A percentile compares a stretch with the other conserved stretches of the same genome.
Conservation (phyloP, 1,284 basidiomycete species). For the Cutaneotrichosporon curvatum region DNA sequence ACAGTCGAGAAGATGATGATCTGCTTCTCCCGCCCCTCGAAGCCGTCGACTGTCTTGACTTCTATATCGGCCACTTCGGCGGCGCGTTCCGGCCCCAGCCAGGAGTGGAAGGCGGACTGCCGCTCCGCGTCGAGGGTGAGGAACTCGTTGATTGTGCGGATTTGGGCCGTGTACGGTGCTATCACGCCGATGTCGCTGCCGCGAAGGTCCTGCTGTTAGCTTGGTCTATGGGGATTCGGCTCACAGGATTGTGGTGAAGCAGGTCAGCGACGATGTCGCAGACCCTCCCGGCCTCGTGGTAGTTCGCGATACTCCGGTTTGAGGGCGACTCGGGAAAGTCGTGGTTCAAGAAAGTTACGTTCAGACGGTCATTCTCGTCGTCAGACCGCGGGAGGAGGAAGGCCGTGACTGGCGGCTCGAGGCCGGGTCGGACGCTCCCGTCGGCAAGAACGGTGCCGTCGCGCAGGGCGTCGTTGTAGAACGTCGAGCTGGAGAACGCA, state of each 20-base stretch:
- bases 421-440: slow-evolving; percentile 53
- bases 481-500: slow-evolving; percentile 72
- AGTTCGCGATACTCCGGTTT: slow-evolving; percentile 65
- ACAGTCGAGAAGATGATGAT: slow-evolving; percentile 87
- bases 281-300: slow-evolving; percentile 67
- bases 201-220: slow-evolving; percentile 51
- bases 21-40: slow-evolving; percentile 87
- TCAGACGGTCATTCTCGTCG: slow-evolving; percentile 16
- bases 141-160: slow-evolving; percentile 59
- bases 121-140: slow-evolving; percentile 46
- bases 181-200: slow-evolving; percentile 78
- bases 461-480: slow-evolving; percentile 64
- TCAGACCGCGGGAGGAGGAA: slow-evolving; percentile 20
- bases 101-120: slow-evolving; percentile 51
- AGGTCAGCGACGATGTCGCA: slow-evolving; percentile 71
- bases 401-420: slow-evolving; percentile 57
- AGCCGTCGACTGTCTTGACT: slow-evolving; percentile 84
- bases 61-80: slow-evolving; percentile 62
- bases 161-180: slow-evolving; percentile 77
- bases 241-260: slow-evolving; percentile 62
- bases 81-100: slow-evolving; percentile 60
- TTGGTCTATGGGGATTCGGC: slow-evolving; percentile 22
- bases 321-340: slow-evolving; percentile 58
- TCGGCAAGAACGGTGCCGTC: slow-evolving; percentile 61
- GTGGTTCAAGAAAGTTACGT: slow-evolving; percentile 73